Evolutionary conservation across 768 basidiomycete genomes (phyloP).

Genomic region (Pulveroboletus sp.): DNA sequence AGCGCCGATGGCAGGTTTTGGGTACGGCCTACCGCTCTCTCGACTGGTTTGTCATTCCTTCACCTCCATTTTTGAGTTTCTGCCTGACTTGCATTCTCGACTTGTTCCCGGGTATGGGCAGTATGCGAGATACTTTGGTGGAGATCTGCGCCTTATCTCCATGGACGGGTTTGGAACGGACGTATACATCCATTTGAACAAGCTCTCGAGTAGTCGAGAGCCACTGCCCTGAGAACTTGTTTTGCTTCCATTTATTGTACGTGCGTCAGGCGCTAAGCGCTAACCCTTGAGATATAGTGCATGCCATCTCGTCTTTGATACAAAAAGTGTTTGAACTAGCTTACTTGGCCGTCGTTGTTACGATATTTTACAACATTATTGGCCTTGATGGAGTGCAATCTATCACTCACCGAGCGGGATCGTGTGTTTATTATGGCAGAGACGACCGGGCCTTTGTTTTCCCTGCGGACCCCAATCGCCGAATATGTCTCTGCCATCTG

Average conservation of each 20-base stretch:
- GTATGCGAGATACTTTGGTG: slow-evolving; percentile 95
- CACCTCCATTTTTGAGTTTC: slow-evolving; percentile 66
- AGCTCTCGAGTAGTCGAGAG: slow-evolving; percentile 53
- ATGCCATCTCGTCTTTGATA: not conserved
- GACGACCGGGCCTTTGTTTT: not conserved
- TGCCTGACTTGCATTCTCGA: not conserved
- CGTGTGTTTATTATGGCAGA: not conserved
- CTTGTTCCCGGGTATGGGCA: slow-evolving; percentile 23
- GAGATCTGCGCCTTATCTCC: slow-evolving; percentile 87
- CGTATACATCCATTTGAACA: slow-evolving; percentile 88
- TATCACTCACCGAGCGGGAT: not conserved
- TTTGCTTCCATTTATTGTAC: not conserved
- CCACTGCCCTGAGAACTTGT: slow-evolving; percentile 17
- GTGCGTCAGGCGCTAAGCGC: not conserved
- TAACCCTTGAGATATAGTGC: not conserved
- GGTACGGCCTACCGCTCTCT: slow-evolving; percentile 90
- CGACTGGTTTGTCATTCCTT: slow-evolving; percentile 58
- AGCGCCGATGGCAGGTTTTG: slow-evolving; percentile 98
- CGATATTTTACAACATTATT: not conserved
- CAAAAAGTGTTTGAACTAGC: not conserved
- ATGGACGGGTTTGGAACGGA: slow-evolving; percentile 99
- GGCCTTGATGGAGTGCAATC: not conserved
- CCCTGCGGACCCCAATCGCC: too few relatives aligned
- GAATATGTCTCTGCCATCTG: too few relatives aligned
- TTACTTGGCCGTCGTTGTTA: not conserved